A percentile compares a stretch with the other conserved stretches of the same genome.
phyloP scores from a whole-genome alignment of 352 stramenopile species.

The Saprolegnia parasitica region DNA sequence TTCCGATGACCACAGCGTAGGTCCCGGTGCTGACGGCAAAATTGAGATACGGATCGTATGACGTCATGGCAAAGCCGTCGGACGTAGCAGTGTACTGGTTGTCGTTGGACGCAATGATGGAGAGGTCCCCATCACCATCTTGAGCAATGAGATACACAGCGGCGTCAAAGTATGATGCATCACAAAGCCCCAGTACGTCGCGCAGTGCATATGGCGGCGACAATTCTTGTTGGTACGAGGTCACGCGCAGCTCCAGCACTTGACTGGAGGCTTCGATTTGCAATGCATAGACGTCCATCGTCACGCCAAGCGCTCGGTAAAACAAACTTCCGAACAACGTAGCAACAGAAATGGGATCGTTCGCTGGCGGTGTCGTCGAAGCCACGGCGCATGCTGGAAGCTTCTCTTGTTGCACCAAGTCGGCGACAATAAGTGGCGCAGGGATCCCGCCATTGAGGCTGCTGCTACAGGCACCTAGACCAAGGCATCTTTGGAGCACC shows the following conservation, averaged over 20 bases:
- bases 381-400: constrained; percentile 8
- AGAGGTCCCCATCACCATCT: not conserved
- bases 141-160: constrained; percentile 10
- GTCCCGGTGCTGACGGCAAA: constrained; percentile 1
- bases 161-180: constrained; percentile 41
- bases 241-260: constrained; percentile 39
- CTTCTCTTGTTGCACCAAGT: constrained; percentile 2
- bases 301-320: not conserved
- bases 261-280: not conserved
- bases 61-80: not conserved
- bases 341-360: not conserved
- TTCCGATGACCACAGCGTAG: constrained; percentile 19
- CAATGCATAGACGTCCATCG: constrained; percentile 11
- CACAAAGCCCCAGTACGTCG: constrained; percentile 61
- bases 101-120: constrained; percentile 14
- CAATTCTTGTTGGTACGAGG: constrained; percentile 45
- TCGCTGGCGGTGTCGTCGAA: not conserved
- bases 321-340: not conserved
- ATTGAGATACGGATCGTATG: constrained; percentile 1
- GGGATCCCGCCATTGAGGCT: constrained; percentile 19
- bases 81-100: not conserved
- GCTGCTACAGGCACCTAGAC: not conserved
- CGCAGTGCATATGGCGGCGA: constrained; percentile 37
- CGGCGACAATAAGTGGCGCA: constrained; percentile 4
- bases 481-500: not conserved